phyloP scores from a whole-genome alignment of 2,329 filamentous ascomycete species.

The Fusarium praegraminearum region DNA sequence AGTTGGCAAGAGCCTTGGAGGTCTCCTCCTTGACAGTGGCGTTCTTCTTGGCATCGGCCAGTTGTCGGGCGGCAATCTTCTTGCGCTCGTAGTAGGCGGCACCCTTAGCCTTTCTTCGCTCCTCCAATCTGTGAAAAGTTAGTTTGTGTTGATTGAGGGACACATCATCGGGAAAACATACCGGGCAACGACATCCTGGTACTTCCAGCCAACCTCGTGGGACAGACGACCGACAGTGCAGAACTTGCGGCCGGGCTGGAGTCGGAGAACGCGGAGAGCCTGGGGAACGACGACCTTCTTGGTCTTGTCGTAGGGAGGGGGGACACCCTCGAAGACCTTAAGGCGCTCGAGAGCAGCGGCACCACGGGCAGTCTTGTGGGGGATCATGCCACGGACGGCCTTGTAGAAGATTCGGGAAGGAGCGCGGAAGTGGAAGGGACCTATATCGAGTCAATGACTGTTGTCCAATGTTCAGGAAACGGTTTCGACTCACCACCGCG shows the following conservation, averaged over 20 bases:
- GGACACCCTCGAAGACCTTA: conserved; percentile 99
- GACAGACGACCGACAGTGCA: conserved; percentile 98
- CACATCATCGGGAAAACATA: conserved; percentile 64
- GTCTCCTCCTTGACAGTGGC: conserved; percentile 88
- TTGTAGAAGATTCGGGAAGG: conserved; percentile 99
- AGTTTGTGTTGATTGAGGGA: conserved; percentile 13
- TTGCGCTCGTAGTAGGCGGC: conserved; percentile 99
- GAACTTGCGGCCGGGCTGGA: conserved; percentile 99
- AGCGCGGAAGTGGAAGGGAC: conserved; percentile 99
- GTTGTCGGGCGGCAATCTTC: conserved; percentile 93
- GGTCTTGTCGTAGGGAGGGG: conserved; percentile 99
- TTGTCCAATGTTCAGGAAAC: conserved; percentile 35
- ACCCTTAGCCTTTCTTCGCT: conserved; percentile 99
- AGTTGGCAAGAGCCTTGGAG: conserved; percentile 86
- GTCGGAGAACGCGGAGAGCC: conserved; percentile 93
- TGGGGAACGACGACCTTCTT: conserved; percentile 99
- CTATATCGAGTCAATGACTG: conserved; percentile 61
- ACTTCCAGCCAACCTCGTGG: conserved; percentile 99
- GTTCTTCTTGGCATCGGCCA: conserved; percentile 92
- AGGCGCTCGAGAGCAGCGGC: conserved; percentile 96
- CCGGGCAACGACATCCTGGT: conserved; percentile 99
- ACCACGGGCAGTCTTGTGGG: conserved; percentile 99
- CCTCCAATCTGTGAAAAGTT: conserved; percentile 81
- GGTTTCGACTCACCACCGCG: conserved; percentile 81
- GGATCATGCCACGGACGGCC: conserved; percentile 99